Percentiles rank a stretch among this genome's conserved stretches.
Conservation (phyloP, 1,139 yeast genomes). For the Magnusiomyces tetraspermus region DNA sequence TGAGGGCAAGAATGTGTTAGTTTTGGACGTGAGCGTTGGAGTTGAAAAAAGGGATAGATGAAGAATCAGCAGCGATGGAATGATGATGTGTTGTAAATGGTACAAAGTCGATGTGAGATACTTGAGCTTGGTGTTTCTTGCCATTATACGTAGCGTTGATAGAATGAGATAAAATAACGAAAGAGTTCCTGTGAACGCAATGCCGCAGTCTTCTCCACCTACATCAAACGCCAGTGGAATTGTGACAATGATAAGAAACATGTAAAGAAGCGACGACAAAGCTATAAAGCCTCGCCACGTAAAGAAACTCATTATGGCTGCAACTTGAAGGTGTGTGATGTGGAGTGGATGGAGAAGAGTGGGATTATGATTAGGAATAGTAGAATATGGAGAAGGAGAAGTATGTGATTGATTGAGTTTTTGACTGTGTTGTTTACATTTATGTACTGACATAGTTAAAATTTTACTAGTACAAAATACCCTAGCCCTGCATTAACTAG, state of each 20-base stretch:
- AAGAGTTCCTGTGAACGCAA: conserved; percentile 70
- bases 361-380: not conserved
- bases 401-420: too few relatives aligned
- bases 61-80: conserved; percentile 71
- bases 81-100: conserved; percentile 69
- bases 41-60: conserved; percentile 51
- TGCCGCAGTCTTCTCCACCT: conserved; percentile 85
- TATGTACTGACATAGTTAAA: too few relatives aligned
- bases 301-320: conserved; percentile 1
- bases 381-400: too few relatives aligned
- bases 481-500: too few relatives aligned
- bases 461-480: too few relatives aligned
- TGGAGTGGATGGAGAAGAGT: not conserved
- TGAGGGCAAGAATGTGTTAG: not conserved
- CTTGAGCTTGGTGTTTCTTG: conserved; percentile 41
- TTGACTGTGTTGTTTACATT: too few relatives aligned
- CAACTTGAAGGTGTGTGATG: too few relatives aligned
- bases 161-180: conserved; percentile 57
- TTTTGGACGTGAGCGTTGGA: conserved; percentile 18
- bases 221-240: conserved; percentile 93
- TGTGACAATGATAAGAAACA: conserved; percentile 64
- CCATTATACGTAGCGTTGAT: conserved; percentile 59
- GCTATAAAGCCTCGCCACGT: conserved; percentile 19
- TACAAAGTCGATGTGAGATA: conserved; percentile 51
- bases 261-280: conserved; percentile 27